A percentile compares a stretch with the other conserved stretches of the same genome.
Evolutionary conservation across 345 rosid species (phyloP).

Genomic region (Hirschfeldia incana): DNA sequence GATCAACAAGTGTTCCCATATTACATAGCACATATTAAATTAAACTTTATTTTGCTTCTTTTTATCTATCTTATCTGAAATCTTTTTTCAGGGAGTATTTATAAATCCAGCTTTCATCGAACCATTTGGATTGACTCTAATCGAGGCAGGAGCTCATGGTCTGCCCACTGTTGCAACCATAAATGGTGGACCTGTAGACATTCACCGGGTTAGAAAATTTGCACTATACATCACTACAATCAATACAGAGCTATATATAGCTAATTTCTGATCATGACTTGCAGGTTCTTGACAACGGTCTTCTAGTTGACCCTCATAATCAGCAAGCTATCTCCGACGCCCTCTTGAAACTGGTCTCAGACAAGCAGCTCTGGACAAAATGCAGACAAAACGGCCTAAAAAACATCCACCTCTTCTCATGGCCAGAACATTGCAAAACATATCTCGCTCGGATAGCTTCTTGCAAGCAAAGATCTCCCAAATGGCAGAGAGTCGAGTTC

Average conservation of each 20-base stretch:
- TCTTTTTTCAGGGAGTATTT: slow-evolving; percentile 68
- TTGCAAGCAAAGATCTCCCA: slow-evolving; percentile 73
- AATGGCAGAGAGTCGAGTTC: slow-evolving; percentile 59
- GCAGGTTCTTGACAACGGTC: slow-evolving; percentile 81
- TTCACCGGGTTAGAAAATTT: slow-evolving; percentile 46
- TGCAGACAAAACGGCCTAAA: slow-evolving; percentile 72
- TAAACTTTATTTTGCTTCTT: background rate
- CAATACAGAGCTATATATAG: background rate
- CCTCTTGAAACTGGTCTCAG: slow-evolving; percentile 69
- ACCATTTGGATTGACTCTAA: slow-evolving; percentile 88
- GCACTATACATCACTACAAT: background rate
- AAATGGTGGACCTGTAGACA: slow-evolving; percentile 94
- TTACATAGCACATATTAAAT: background rate
- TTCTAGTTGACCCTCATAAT: slow-evolving; percentile 76
- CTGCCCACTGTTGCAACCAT: slow-evolving; percentile 86
- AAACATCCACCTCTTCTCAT: slow-evolving; percentile 66
- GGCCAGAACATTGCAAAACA: slow-evolving; percentile 77
- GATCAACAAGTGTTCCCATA: background rate
- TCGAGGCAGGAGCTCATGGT: slow-evolving; percentile 93
- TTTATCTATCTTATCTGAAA: background rate
- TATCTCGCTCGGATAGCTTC: slow-evolving; percentile 63
- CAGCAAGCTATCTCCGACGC: slow-evolving; percentile 70
- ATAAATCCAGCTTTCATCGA: slow-evolving; percentile 91
- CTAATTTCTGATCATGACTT: slow-evolving; percentile 10
- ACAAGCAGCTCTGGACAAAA: slow-evolving; percentile 75